Evolutionary conservation across 345 rosid genomes (phyloP), one percentile per base, ranked within the genome.

Genomic region (Salix caprea): DNA sequence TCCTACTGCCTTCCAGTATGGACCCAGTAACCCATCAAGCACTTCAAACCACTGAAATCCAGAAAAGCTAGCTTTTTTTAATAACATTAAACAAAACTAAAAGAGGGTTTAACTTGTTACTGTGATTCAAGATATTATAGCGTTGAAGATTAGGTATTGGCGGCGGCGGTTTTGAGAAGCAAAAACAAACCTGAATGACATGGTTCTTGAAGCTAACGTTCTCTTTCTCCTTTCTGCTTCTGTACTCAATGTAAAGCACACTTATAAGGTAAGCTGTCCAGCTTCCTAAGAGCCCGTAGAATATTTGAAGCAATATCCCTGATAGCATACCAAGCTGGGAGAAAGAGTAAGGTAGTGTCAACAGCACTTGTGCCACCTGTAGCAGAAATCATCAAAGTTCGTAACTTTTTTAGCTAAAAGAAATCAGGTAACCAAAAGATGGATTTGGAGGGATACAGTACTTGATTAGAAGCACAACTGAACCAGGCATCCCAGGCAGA

Each of bases 401-500:
- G 4, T 58, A 1, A n/a, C 28, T n/a, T 23, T 21, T 58, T 56
- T 58, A 2, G 64, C 64, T n/a, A 23, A 4, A 23, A 23, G 26
- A 58, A 23, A 23, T 11, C 64, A 23, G 9, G 28, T 0, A 58
- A 58, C 1, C n/a, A 6, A 54, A 54, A 60, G 28, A 65, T 19
- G n/a, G 71, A 37, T 26, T 2, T 21, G 37, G 5, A 28, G 56
- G 16, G 67, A 44, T 60, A 5, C n/a, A 68, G 9, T 83, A 92
- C 99, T 79, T 95, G 99, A 85, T 96, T 96, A 71, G 99, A 96
- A 76, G 99, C 94, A 56, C 98, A 96, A 61, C 98, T 93, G 90
- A 96, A 96, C 99, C 99, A 96, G 58, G 99, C 99, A 79, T 96
- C 99, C 99, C 99, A 96, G 68, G 81, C 91, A 2, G 99, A 96